Evolutionary conservation across 2,329 filamentous ascomycete species (phyloP).

Genomic region (Cladorrhinum sp.): DNA sequence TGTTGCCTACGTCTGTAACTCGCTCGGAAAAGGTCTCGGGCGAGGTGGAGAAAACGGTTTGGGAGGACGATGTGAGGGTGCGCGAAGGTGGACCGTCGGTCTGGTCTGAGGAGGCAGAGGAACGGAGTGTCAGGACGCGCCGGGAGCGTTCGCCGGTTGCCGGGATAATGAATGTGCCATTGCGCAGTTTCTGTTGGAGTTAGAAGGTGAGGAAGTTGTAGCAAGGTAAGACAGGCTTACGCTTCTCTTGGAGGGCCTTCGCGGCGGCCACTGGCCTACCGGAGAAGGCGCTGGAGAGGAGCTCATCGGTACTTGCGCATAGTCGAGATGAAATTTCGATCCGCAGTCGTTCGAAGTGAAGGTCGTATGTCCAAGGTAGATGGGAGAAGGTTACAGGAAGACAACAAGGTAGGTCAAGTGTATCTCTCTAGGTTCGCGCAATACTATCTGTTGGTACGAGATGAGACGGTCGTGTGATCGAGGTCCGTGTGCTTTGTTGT

Average conservation of each 20-base stretch:
- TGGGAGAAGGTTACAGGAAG: too few relatives aligned
- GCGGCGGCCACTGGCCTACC: conserved; percentile 40
- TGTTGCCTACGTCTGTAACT: conserved; percentile 35
- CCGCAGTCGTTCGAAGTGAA: too few relatives aligned
- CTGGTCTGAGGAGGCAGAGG: conserved; percentile 6
- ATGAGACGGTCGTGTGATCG: background rate
- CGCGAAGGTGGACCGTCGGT: conserved; percentile 32
- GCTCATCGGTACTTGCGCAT: conserved; percentile 33
- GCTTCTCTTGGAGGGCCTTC: conserved; percentile 45
- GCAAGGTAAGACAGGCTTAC: conserved; percentile 33
- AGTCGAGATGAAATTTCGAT: conserved; percentile 10
- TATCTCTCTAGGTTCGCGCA: background rate
- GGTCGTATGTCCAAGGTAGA: too few relatives aligned
- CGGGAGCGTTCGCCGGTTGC: conserved; percentile 80
- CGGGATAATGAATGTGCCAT: conserved; percentile 84
- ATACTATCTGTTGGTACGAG: background rate
- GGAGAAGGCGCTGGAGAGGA: conserved; percentile 37
- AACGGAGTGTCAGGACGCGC: conserved; percentile 73
- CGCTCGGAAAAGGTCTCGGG: conserved; percentile 38
- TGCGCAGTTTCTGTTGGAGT: conserved; percentile 66
- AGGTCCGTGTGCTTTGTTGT: background rate
- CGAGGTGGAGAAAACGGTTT: conserved; percentile 32
- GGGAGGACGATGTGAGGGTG: conserved; percentile 31
- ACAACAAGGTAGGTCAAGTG: background rate
- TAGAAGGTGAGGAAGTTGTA: background rate